Base-by-base conservation (phyloP, 208 protist species). In the Trypanosoma vivax region DNA sequence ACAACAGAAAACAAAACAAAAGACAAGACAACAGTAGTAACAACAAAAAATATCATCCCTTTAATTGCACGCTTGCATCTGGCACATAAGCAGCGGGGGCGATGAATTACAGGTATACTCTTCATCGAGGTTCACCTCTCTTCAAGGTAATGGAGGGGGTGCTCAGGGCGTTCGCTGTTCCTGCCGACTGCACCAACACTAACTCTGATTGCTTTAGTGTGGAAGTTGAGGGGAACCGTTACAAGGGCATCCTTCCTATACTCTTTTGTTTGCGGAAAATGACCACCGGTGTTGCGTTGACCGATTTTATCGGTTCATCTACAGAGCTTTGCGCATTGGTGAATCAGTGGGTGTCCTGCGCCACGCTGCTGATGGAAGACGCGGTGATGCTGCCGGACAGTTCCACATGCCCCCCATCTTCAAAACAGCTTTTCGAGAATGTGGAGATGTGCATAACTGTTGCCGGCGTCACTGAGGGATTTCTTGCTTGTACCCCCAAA, bases 271-370 rank as follows among this genome's bases (percentile, higher is more conserved):
- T 69, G 23, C 62, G 62, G 11, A 25, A 5, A 0, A 55, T 27
- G 19, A 35, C 46, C 31, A 6, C 19, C 28, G 41, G 33, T 28
- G 16, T 39, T 13, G 53, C 29, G 7, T 52, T 69, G 25, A 5
- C 9, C 2, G 51, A 40, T 21, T 69, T 69, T 57, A 10, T 55
- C 5, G 78, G 74, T 33, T 49, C 53, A 2, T 53, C 67, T 27
- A 23, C 63, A 9, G 54, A 68, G 35, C 28, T 55, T 5, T 18
- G 23, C 24, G 31, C 62, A 19, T 40, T 79, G 46, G 58, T 87
- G 10, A 83, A 83, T 56, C 79, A 87, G 49, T 87, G 79, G 79
- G 64, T 87, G 4, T 24, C 35, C 25, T 64, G 40, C 3, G 75
- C 73, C 13, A 19, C 68, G 5, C 59, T 82, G 5, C 41, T 78